phyloP scores from a whole-genome alignment of 805 yeast species.

The Nakazawaea holstii region DNA sequence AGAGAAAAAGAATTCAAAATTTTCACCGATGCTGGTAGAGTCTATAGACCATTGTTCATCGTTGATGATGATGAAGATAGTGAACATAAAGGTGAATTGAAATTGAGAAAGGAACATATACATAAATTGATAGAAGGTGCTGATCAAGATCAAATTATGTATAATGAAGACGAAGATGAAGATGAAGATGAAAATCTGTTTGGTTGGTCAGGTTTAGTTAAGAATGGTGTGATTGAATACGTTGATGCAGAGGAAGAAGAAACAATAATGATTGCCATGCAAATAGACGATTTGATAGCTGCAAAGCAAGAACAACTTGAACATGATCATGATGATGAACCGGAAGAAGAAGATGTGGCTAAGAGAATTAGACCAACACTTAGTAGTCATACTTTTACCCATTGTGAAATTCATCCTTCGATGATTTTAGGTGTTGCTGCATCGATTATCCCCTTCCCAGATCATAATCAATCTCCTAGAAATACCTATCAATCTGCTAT shows the following conservation, averaged over 20 bases:
- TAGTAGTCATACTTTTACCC: slow-evolving; percentile 78
- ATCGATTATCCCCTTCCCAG: slow-evolving; percentile 98
- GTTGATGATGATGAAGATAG: slow-evolving; percentile 81
- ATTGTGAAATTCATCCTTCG: slow-evolving; percentile 98
- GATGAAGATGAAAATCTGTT: slow-evolving; percentile 42
- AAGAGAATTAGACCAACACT: slow-evolving; percentile 75
- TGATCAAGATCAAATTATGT: slow-evolving; percentile 56
- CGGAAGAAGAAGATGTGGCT: slow-evolving; percentile 58
- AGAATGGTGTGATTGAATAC: slow-evolving; percentile 88
- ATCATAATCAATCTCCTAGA: slow-evolving; percentile 99
- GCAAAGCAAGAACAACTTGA: slow-evolving; percentile 37
- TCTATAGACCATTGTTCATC: slow-evolving; percentile 91
- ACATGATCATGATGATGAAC: slow-evolving; percentile 34
- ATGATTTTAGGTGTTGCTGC: slow-evolving; percentile 99
- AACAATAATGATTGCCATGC: slow-evolving; percentile 97
- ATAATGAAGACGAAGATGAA: slow-evolving; percentile 39
- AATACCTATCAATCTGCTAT: slow-evolving; percentile 98
- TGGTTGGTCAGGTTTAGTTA: slow-evolving; percentile 82
- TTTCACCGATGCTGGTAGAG: slow-evolving; percentile 98
- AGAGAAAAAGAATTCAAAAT: slow-evolving; percentile 95
- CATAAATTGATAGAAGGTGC: slow-evolving; percentile 58
- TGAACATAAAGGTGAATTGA: slow-evolving; percentile 68
- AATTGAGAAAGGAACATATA: slow-evolving; percentile 80
- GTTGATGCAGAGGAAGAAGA: slow-evolving; percentile 99
- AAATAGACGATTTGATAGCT: slow-evolving; percentile 91